phyloP scores from a whole-genome alignment of 805 yeast genomes.

The Maudiozyma barnettii region DNA sequence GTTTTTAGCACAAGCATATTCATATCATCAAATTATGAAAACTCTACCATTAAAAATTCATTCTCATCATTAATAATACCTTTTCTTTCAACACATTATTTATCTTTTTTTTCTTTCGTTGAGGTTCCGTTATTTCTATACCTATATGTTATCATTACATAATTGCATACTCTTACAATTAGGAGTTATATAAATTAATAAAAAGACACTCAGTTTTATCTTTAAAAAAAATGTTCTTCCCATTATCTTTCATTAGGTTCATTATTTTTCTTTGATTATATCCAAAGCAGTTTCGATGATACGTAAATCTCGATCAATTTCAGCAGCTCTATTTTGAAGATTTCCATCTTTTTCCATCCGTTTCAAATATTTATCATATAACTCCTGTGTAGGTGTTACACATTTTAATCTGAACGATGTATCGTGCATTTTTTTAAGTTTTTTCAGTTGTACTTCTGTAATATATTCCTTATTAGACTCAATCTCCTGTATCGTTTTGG shows the following conservation, averaged over 20 bases:
- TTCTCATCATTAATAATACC: too few relatives aligned
- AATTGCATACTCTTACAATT: not conserved
- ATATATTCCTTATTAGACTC: constrained; percentile 22
- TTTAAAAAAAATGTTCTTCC: not conserved
- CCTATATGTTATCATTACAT: not conserved
- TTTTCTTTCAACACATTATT: too few relatives aligned
- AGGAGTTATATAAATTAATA: not conserved
- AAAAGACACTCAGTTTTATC: not conserved
- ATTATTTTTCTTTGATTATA: constrained; percentile 27
- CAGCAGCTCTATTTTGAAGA: constrained; percentile 53
- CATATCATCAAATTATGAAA: too few relatives aligned
- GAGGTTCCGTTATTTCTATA: too few relatives aligned
- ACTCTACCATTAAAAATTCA: too few relatives aligned
- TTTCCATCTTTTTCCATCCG: constrained; percentile 24
- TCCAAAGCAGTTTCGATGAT: constrained; percentile 52
- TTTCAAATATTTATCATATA: constrained; percentile 16
- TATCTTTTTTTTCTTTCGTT: too few relatives aligned
- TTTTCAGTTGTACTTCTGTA: constrained; percentile 18
- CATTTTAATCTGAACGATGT: constrained; percentile 18
- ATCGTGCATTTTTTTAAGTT: constrained; percentile 23
- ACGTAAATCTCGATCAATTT: constrained; percentile 61
- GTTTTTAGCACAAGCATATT: too few relatives aligned
- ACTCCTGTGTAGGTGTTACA: constrained; percentile 13
- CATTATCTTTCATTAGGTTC: constrained; percentile 5
- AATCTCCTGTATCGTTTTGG: constrained; percentile 16